phyloP scores from a whole-genome alignment of 2,329 filamentous ascomycete genomes.

The Parastagonospora nodorum region DNA sequence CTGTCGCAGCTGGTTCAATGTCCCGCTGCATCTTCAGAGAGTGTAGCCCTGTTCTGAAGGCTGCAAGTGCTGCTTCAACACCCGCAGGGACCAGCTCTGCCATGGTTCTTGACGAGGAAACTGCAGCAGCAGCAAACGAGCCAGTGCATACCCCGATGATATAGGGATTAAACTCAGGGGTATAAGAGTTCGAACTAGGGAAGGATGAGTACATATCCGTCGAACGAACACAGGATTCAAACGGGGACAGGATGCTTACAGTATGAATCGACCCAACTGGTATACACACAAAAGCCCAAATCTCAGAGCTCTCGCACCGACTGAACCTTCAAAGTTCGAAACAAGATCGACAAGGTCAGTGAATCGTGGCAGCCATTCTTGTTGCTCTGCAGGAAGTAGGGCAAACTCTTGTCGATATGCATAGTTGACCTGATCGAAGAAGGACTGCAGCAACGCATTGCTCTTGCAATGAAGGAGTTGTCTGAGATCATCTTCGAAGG shows the following conservation, averaged over 20 bases:
- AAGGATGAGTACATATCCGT: not conserved
- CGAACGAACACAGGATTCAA: not conserved
- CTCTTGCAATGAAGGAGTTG: slow-evolving; percentile 41
- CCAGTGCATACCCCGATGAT: not conserved
- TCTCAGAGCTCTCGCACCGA: slow-evolving; percentile 26
- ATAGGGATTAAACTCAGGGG: not conserved
- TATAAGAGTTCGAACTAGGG: not conserved
- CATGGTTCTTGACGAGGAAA: not conserved
- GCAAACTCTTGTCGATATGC: slow-evolving; percentile 50
- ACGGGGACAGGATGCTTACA: slow-evolving; percentile 13
- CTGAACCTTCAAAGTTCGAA: slow-evolving; percentile 7
- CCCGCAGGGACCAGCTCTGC: not conserved
- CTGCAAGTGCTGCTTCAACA: not conserved
- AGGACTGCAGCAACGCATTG: slow-evolving; percentile 48
- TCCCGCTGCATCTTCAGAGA: not conserved
- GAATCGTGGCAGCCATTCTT: slow-evolving; percentile 46
- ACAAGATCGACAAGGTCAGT: slow-evolving; percentile 48
- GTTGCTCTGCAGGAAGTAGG: slow-evolving; percentile 37
- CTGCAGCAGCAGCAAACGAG: not conserved
- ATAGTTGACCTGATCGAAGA: slow-evolving; percentile 51
- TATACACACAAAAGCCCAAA: slow-evolving; percentile 51
- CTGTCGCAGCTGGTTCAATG: not conserved
- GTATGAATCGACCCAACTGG: not conserved
- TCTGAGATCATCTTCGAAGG: slow-evolving; percentile 49
- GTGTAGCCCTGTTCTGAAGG: not conserved